A percentile compares a stretch with the other conserved stretches of the same genome.
Conservation (phyloP, 352 stramenopile species). For the Globisporangium alternatum region DNA sequence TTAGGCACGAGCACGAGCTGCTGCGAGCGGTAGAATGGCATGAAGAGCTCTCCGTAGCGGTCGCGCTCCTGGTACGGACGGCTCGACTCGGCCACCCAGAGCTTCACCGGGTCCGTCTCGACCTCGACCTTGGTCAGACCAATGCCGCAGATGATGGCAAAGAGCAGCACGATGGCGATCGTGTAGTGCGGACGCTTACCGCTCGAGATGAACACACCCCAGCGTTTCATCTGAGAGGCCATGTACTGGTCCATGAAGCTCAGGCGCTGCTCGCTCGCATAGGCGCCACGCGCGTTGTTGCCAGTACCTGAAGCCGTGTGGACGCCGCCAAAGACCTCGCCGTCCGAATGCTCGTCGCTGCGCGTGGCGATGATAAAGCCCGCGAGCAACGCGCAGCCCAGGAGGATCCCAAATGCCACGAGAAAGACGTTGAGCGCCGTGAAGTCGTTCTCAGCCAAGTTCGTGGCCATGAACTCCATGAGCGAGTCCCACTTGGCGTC, state of each 20-base stretch:
- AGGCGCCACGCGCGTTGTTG: background rate
- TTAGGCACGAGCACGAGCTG: slow-evolving; percentile 56
- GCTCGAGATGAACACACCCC: slow-evolving; percentile 33
- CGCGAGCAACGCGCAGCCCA: slow-evolving; percentile 32
- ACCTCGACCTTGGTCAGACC: slow-evolving; percentile 38
- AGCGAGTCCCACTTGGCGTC: slow-evolving; percentile 37
- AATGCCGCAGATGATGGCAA: slow-evolving; percentile 18
- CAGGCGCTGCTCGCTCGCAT: slow-evolving; percentile 18
- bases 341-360: slow-evolving; percentile 1
- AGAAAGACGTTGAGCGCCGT: slow-evolving; percentile 55
- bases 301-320: too few species aligned
- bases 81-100: slow-evolving; percentile 48
- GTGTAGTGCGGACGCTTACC: slow-evolving; percentile 26
- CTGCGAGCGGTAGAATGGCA: slow-evolving; percentile 48
- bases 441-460: slow-evolving; percentile 36
- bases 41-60: slow-evolving; percentile 50
- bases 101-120: slow-evolving; percentile 49
- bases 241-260: slow-evolving; percentile 31
- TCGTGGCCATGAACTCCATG: slow-evolving; percentile 36
- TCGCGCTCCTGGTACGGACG: slow-evolving; percentile 39
- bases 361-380: slow-evolving; percentile 43
- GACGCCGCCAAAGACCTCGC: background rate
- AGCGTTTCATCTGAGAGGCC: slow-evolving; percentile 30
- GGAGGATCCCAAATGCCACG: slow-evolving; percentile 43
- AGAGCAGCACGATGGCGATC: slow-evolving; percentile 20